These are phyloP conservation scores for Clonostachys rhizophaga DNA, from an alignment of 2,329 filamentous ascomycete species.

Conservation along the genomic window DNA sequence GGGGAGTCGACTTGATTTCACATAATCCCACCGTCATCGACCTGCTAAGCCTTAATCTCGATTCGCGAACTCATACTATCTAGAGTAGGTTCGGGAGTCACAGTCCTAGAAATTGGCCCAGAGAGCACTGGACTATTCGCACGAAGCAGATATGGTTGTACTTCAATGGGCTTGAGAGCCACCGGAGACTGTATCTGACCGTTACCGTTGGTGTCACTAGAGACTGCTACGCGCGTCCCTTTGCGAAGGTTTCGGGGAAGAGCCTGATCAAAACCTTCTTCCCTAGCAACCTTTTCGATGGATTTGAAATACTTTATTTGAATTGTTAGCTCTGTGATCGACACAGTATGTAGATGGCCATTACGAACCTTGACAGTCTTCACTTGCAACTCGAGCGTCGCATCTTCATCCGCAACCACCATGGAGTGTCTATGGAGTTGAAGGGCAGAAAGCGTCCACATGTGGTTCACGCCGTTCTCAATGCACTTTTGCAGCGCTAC, in stretches of 20 bases:
- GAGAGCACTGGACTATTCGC: background rate
- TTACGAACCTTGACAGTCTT: slow-evolving; percentile 60
- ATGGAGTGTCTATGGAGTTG: slow-evolving; percentile 79
- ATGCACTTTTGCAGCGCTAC: slow-evolving; percentile 75
- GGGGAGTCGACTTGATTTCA: too few species aligned
- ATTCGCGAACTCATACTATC: background rate
- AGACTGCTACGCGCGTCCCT: background rate
- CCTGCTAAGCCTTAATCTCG: background rate
- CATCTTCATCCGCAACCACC: slow-evolving; percentile 80
- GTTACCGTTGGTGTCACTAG: too few species aligned
- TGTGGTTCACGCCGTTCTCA: slow-evolving; percentile 80
- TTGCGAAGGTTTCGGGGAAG: slow-evolving; percentile 24
- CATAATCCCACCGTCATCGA: too few species aligned
- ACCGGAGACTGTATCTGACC: too few species aligned
- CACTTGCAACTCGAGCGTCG: slow-evolving; percentile 66
- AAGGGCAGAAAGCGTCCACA: slow-evolving; percentile 82
- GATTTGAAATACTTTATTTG: slow-evolving; percentile 60
- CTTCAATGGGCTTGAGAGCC: background rate
- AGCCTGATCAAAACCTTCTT: slow-evolving; percentile 53
- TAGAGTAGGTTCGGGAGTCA: background rate
- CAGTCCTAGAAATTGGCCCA: background rate
- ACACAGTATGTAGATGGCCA: too few species aligned
- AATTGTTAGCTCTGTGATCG: background rate
- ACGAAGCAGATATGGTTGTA: background rate
- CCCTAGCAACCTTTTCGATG: slow-evolving; percentile 59